Base-by-base conservation (phyloP, 2,329 filamentous ascomycete species). In the Aspergillus sp. region DNA sequence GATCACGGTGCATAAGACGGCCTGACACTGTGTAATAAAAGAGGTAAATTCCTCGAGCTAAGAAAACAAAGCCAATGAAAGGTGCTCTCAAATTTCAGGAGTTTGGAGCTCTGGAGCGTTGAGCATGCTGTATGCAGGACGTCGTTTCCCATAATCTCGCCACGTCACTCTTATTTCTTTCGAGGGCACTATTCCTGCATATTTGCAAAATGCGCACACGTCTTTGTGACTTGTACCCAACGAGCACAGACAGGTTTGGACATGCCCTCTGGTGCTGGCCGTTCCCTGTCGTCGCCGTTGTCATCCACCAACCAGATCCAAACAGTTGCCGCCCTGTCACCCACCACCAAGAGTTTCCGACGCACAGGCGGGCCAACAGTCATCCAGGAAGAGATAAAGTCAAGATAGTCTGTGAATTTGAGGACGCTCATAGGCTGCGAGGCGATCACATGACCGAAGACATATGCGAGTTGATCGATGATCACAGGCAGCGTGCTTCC, bases 401-500 rank as follows among this genome's bases (percentile, higher is more conserved):
- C 47, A 21, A 50, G 53, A 62, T 61, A 57, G 58, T 43, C 53
- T 58, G 21, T 48, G 17, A 35, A 44, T 51, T 19, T 44, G 21
- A 15, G 17, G 43, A n/a, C 43, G 39, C 59, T 62, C 55, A 66
- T 66, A 64, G 64, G 64, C 59, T 31, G 15, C 21, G 3, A 2
- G 1, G 3, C 0, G 0, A 8, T 66, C 64, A 66, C 64, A 60
- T 66, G 64, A 66, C 43, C 41, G 64, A 58, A 60, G 24, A 23
- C 50, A 57, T 56, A 66, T 66, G 64, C 64, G 64, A 62, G 62
- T 58, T 59, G 59, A 64, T 64, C 61, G 64, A 62, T 64, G 64
- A 66, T 66, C 64, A 61, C 58, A 61, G 59, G 46, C 58, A 57
- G 60, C 44, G 46, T 59, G 57, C 45, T 62, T 60, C 41, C 46